Conservation (phyloP, 768 basidiomycete genomes). For the Pilatotrama ljubarskyi region DNA sequence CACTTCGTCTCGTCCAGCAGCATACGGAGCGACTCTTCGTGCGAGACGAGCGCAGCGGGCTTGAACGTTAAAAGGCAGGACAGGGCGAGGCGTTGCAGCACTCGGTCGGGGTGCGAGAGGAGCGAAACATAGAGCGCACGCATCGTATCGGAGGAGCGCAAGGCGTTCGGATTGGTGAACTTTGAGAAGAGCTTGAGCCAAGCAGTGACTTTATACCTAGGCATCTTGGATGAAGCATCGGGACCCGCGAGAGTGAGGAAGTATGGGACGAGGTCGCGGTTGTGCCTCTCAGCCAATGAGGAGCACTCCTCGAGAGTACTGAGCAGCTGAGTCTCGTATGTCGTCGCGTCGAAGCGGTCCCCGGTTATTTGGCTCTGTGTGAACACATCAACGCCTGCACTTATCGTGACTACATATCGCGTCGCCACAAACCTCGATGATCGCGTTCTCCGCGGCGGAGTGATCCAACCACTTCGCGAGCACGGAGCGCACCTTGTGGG, state of each 20-base stretch:
- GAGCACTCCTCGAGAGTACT: slow-evolving; percentile 66
- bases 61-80: slow-evolving; percentile 85
- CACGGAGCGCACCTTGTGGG: slow-evolving; percentile 55
- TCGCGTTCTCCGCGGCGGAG: slow-evolving; percentile 32
- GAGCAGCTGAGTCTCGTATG: slow-evolving; percentile 84
- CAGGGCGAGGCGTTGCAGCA: slow-evolving; percentile 73
- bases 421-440: slow-evolving; percentile 33
- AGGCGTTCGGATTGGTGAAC: slow-evolving; percentile 90
- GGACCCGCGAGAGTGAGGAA: slow-evolving; percentile 59
- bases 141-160: slow-evolving; percentile 67
- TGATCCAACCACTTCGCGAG: slow-evolving; percentile 49
- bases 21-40: slow-evolving; percentile 64
- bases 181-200: slow-evolving; percentile 90
- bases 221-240: slow-evolving; percentile 43
- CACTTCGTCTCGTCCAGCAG: slow-evolving; percentile 86
- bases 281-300: slow-evolving; percentile 80
- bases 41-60: slow-evolving; percentile 48
- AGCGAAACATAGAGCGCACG: slow-evolving; percentile 67
- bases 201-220: slow-evolving; percentile 61
- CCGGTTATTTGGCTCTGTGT: slow-evolving; percentile 39
- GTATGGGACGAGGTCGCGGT: slow-evolving; percentile 81
- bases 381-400: neutral
- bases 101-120: slow-evolving; percentile 81
- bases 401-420: neutral
- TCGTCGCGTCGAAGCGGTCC: slow-evolving; percentile 68